These are phyloP conservation scores for Aspergillus fructus DNA, from an alignment of 2,329 filamentous ascomycete genomes.

Conservation along the genomic window DNA sequence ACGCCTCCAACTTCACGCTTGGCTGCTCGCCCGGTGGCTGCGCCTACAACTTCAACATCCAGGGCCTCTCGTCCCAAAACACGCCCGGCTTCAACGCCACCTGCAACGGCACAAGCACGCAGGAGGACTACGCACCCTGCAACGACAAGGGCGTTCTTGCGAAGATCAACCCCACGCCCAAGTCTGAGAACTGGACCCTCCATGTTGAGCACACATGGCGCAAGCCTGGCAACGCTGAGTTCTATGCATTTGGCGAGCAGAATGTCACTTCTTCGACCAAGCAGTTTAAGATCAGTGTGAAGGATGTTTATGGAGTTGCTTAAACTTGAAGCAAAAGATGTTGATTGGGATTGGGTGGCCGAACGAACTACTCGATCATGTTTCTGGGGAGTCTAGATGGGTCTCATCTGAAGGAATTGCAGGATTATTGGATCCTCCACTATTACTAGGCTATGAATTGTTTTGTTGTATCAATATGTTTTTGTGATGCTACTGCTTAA, in stretches of 20 bases:
- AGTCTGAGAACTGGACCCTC: constrained; percentile 27
- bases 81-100: constrained; percentile 36
- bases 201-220: constrained; percentile 29
- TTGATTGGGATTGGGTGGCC: background rate
- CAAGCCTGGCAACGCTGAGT: constrained; percentile 16
- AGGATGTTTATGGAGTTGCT: constrained; percentile 27
- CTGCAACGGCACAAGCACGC: constrained; percentile 29
- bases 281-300: constrained; percentile 24
- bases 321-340: constrained; percentile 6
- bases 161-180: constrained; percentile 15
- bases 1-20: constrained; percentile 30
- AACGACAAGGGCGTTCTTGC: constrained; percentile 22
- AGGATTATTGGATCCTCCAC: background rate
- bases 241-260: constrained; percentile 18
- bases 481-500: background rate
- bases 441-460: background rate
- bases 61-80: constrained; percentile 23
- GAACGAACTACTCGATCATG: background rate
- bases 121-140: constrained; percentile 25
- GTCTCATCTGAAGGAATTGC: background rate
- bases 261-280: constrained; percentile 24
- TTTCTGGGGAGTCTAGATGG: background rate
- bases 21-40: constrained; percentile 36
- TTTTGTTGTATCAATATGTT: background rate
- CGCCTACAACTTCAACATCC: constrained; percentile 34